Conservation (phyloP, 2,329 filamentous ascomycete genomes). For the Aspergillus pseudoglaucus region DNA sequence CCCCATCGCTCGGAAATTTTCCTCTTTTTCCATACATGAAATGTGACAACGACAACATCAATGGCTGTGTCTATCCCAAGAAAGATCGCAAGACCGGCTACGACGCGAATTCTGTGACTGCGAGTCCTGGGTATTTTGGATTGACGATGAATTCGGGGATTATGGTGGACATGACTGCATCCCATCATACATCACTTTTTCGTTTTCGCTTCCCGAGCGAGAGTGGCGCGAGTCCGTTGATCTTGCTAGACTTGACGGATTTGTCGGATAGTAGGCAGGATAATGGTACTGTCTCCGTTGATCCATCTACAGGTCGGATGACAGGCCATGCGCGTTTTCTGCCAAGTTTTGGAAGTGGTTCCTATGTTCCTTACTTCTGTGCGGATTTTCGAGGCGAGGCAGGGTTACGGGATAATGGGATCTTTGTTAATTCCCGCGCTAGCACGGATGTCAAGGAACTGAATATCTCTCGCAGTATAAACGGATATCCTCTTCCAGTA, state of each 20-base stretch:
- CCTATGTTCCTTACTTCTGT: conserved; percentile 57
- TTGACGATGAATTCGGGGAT: conserved; percentile 54
- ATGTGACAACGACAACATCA: conserved; percentile 55
- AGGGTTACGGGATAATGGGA: conserved; percentile 51
- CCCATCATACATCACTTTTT: conserved; percentile 59
- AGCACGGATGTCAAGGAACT: conserved; percentile 48
- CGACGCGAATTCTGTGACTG: conserved; percentile 47
- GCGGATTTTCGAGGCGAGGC: conserved; percentile 56
- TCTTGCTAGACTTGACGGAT: conserved; percentile 60
- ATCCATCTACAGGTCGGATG: conserved; percentile 53
- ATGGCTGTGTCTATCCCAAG: conserved; percentile 57
- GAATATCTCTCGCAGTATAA: conserved; percentile 52
- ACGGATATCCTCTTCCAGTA: conserved; percentile 47
- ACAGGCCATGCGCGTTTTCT: conserved; percentile 55
- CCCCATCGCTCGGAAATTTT: conserved; percentile 65
- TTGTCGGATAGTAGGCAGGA: conserved; percentile 54
- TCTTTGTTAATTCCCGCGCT: conserved; percentile 58
- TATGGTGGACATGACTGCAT: conserved; percentile 59
- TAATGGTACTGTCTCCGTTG: conserved; percentile 54
- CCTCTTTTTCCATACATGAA: conserved; percentile 61
- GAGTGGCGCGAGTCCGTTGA: conserved; percentile 44
- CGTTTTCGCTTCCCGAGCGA: conserved; percentile 54
- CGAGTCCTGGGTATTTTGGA: conserved; percentile 59
- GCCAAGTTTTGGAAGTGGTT: conserved; percentile 60
- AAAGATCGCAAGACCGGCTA: conserved; percentile 44